Percentiles rank a stretch among this genome's conserved stretches.
phyloP scores from a whole-genome alignment of 352 stramenopile genomes.

The Phytophthora sansomeana region DNA sequence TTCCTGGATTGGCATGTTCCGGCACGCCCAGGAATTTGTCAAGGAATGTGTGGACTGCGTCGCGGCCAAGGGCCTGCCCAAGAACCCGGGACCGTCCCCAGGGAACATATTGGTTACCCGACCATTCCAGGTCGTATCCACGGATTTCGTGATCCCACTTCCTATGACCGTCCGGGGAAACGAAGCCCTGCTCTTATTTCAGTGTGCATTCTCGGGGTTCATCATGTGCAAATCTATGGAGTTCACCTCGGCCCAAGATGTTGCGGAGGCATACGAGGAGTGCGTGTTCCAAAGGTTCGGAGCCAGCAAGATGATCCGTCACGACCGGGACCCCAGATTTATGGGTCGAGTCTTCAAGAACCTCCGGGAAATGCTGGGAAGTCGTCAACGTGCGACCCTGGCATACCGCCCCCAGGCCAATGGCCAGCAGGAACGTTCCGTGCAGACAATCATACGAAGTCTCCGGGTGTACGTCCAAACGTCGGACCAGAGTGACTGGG shows the following conservation, averaged over 20 bases:
- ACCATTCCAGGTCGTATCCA: slow-evolving; percentile 20
- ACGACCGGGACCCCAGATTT: slow-evolving; percentile 42
- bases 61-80: slow-evolving; percentile 1
- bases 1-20: no score
- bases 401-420: slow-evolving; percentile 40
- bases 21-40: slow-evolving; percentile 5
- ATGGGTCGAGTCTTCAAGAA: slow-evolving; percentile 40
- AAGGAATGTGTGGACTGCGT: no score
- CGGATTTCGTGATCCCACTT: slow-evolving; percentile 23
- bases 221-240: no score
- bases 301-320: slow-evolving; percentile 25
- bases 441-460: slow-evolving; percentile 36
- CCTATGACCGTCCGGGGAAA: slow-evolving; percentile 1
- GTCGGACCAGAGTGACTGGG: slow-evolving; percentile 38
- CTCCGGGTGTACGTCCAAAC: slow-evolving; percentile 33
- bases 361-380: slow-evolving; percentile 35
- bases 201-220: no score
- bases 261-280: no score
- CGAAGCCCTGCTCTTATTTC: no score
- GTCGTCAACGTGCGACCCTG: slow-evolving; percentile 31
- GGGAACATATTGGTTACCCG: slow-evolving; percentile 8
- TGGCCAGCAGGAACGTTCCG: slow-evolving; percentile 42
- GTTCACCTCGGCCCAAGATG: no score
- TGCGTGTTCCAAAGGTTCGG: slow-evolving; percentile 38
- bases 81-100: slow-evolving; percentile 6